Percentiles rank a stretch among this genome's conserved stretches.
Evolutionary conservation across 2,329 filamentous ascomycete genomes (phyloP).

Genomic region (Dactylellina cionopaga): DNA sequence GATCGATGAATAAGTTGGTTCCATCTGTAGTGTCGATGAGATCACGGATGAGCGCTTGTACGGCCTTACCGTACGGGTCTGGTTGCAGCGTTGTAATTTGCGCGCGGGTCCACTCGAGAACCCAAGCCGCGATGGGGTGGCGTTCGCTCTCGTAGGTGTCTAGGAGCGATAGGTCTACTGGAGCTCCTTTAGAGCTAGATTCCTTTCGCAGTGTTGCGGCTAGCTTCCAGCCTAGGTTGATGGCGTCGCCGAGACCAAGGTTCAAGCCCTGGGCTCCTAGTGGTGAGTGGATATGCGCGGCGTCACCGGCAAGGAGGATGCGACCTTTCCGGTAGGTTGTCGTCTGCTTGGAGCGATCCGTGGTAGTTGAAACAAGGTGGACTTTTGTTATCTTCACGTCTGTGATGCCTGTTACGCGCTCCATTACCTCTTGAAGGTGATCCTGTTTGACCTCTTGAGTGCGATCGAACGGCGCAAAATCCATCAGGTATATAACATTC

Average conservation of each 20-base stretch:
- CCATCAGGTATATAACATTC: conserved; percentile 53
- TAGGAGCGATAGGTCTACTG: conserved; percentile 13
- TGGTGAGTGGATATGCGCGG: conserved; percentile 79
- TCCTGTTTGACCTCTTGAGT: conserved; percentile 51
- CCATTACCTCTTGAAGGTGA: conserved; percentile 58
- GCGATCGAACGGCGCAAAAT: conserved; percentile 54
- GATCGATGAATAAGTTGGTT: conserved; percentile 58
- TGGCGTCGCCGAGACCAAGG: conserved; percentile 76
- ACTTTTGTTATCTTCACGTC: conserved; percentile 54
- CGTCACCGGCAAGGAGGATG: conserved; percentile 78
- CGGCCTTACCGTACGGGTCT: conserved; percentile 56
- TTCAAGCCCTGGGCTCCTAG: conserved; percentile 85
- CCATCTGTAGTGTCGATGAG: conserved; percentile 58
- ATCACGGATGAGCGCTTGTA: conserved; percentile 56
- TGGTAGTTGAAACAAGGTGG: conserved; percentile 58
- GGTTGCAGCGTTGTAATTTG: conserved; percentile 59
- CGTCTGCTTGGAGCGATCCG: conserved; percentile 79
- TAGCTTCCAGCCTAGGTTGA: conserved; percentile 67
- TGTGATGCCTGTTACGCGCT: conserved; percentile 41
- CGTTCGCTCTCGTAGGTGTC: conserved; percentile 54
- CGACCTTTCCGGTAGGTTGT: conserved; percentile 75
- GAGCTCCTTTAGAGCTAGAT: neutral
- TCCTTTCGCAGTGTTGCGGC: conserved; percentile 59
- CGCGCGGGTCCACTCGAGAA: neutral
- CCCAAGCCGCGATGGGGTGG: neutral